Conservation (phyloP, 2,329 filamentous ascomycete genomes). For the Cryoendolithus antarcticus region DNA sequence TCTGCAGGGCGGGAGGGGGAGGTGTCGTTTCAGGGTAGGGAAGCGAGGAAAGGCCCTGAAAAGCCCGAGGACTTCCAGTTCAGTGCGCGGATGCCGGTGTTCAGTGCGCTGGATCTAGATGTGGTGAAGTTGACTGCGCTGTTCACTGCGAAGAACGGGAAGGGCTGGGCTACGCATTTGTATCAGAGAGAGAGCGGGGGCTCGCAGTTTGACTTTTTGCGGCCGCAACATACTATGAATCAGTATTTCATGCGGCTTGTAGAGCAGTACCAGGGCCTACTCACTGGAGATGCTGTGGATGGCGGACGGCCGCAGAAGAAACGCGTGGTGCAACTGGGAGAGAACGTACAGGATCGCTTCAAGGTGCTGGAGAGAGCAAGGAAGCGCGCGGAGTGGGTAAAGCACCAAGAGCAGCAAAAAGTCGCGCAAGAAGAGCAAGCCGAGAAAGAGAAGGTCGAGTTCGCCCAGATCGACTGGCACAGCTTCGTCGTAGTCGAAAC, state of each 20-base stretch:
- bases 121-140: conserved; percentile 66
- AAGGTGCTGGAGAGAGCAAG: conserved; percentile 68
- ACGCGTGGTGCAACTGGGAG: conserved; percentile 58
- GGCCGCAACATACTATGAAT: conserved; percentile 89
- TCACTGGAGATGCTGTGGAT: conserved; percentile 56
- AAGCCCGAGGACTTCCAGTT: conserved; percentile 83
- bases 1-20: conserved; percentile 64
- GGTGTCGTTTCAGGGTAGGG: conserved; percentile 37
- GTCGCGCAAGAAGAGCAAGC: conserved; percentile 79
- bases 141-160: conserved; percentile 85
- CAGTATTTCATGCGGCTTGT: conserved; percentile 88
- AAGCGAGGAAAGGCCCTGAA: conserved; percentile 63
- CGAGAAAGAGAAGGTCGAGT: conserved; percentile 62
- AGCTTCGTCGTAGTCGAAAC: conserved; percentile 95
- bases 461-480: conserved; percentile 92
- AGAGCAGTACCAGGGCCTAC: conserved; percentile 79
- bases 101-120: conserved; percentile 83
- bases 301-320: conserved; percentile 61
- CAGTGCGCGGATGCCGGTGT: conserved; percentile 92
- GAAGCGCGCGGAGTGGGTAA: conserved; percentile 76
- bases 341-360: conserved; percentile 67
- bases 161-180: conserved; percentile 79
- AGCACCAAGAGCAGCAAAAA: conserved; percentile 73
- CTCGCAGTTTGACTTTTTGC: conserved; percentile 90
- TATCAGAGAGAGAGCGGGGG: conserved; percentile 82